Percentiles rank a stretch among this genome's conserved stretches.
Conservation (phyloP, 2,329 filamentous ascomycete species). For the Neocucurbitaria cava region DNA sequence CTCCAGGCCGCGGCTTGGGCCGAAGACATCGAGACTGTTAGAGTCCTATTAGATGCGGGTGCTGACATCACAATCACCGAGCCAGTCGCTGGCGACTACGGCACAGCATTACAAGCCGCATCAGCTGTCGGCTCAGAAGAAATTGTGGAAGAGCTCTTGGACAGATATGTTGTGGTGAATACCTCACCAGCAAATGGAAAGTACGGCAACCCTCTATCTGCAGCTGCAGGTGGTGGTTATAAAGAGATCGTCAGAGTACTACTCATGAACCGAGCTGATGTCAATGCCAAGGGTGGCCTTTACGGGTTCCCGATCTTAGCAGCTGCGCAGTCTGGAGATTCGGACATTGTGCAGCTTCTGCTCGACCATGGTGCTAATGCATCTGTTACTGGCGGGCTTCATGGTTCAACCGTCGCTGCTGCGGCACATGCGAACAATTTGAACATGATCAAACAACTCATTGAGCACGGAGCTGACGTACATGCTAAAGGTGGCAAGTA, state of each 20-base stretch:
- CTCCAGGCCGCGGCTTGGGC: conserved; percentile 24
- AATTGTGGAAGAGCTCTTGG: conserved; percentile 19
- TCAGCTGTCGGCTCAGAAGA: conserved; percentile 16
- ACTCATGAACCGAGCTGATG: conserved; percentile 21
- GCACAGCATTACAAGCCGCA: conserved; percentile 31
- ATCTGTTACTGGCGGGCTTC: conserved; percentile 12
- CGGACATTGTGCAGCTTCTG: conserved; percentile 13
- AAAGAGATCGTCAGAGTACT: conserved; percentile 15
- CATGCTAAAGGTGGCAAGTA: conserved; percentile 25
- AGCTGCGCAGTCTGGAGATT: conserved; percentile 22
- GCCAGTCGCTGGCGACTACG: conserved; percentile 20
- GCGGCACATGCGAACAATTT: conserved; percentile 19
- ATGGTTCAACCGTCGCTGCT: conserved; percentile 23
- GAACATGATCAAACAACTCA: conserved; percentile 24
- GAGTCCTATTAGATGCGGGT: conserved; percentile 18
- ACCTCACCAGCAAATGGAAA: conserved; percentile 20
- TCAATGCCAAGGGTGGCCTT: conserved; percentile 21
- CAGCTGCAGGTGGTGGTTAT: conserved; percentile 16
- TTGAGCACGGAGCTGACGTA: conserved; percentile 30
- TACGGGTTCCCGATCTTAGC: conserved; percentile 24
- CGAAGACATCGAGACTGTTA: conserved; percentile 20
- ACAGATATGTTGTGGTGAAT: conserved; percentile 24
- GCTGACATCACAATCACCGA: conserved; percentile 18
- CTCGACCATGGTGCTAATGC: conserved; percentile 21
- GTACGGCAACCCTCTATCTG: conserved; percentile 17